Base-by-base conservation (phyloP, 805 yeast genomes). In the Yarrowia phangngaensis region DNA sequence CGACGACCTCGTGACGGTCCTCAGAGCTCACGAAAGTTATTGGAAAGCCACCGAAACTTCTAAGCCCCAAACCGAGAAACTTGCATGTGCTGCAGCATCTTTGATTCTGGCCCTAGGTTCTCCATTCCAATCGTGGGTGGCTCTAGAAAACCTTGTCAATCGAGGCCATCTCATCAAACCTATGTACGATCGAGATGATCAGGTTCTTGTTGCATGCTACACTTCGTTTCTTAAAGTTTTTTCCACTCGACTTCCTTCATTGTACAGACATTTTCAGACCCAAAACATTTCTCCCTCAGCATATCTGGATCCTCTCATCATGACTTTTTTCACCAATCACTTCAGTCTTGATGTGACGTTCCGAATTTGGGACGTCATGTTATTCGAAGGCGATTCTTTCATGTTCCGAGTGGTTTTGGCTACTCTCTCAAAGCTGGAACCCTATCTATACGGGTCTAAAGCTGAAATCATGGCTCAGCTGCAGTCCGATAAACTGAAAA, bases 331-430 rank as follows among this genome's bases (percentile, higher is more conserved):
- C 56, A 59, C 79, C 2, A 64, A 68, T 41, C 67, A 70, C 19
- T 57, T 79, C 33, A 59, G 69, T 9, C 62, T 75, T 36, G 80
- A 79, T 24, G 61, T 72, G 1, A 60, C 74, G 6, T 64, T 71
- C 19, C 70, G 78, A 12, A 55, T 82, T 6, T 56, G 82, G 53
- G 89, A 82, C 59, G 66, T 81, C 4, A 71, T 71, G 59, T 59
- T 80, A 8, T 79, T 80, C 59, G 86, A 80, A 58, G 79, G 81
- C 6, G 84, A 77, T 55, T 63, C 72, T 1, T 69, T 79, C 54
- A 58, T 82, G 40, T 62, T 78, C 32, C 69, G 82, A 15, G 70
- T 73, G 8, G 66, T 74, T 2, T 60, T 82, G n/a, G 83, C 78
- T 0, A 59, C 79, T 11, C 58, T 82, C 32, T 67, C 69, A 17